Conservation (phyloP, 495 filamentous ascomycete genomes). For the Lasiosphaeria miniovina region DNA sequence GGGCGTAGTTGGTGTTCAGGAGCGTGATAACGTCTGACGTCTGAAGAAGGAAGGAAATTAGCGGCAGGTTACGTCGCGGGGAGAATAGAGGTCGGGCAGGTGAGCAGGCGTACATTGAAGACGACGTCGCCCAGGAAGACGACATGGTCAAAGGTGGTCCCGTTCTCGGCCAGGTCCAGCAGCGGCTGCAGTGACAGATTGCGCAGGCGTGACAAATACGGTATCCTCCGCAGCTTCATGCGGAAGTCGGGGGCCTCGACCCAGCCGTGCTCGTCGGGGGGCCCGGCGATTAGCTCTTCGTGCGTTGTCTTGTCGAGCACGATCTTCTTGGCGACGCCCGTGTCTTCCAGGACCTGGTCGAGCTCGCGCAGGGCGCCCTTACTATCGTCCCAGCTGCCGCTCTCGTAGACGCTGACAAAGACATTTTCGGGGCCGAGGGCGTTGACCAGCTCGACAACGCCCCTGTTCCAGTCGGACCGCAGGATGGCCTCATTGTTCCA, state of each 20-base stretch:
- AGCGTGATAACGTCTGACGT: conserved; percentile 59
- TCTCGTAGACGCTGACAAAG: conserved; percentile 68
- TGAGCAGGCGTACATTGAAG: conserved; percentile 52
- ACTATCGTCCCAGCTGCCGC: conserved; percentile 67
- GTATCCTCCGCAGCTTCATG: conserved; percentile 60
- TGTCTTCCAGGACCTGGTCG: conserved; percentile 49
- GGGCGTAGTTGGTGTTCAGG: conserved; percentile 66
- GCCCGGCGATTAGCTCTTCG: conserved; percentile 52
- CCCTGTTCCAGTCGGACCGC: conserved; percentile 58
- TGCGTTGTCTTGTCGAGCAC: conserved; percentile 54
- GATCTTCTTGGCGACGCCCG: conserved; percentile 54
- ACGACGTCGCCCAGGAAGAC: conserved; percentile 76
- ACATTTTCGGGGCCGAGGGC: conserved; percentile 63
- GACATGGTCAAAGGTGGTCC: conserved; percentile 62
- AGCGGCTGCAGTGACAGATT: conserved; percentile 55
- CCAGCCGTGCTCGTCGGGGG: conserved; percentile 51
- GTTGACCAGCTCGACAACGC: conserved; percentile 53
- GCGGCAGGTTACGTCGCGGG: background rate
- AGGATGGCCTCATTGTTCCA: conserved; percentile 70
- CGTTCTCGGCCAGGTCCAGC: conserved; percentile 44
- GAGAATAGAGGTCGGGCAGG: background rate
- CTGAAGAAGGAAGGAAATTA: conserved; percentile 7
- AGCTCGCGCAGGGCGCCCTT: conserved; percentile 63
- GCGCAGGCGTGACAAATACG: conserved; percentile 62
- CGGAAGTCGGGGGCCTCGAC: conserved; percentile 48